These are phyloP conservation scores for Taiwanofungus camphoratus DNA, from an alignment of 1,284 basidiomycete species.

Conservation along the genomic window DNA sequence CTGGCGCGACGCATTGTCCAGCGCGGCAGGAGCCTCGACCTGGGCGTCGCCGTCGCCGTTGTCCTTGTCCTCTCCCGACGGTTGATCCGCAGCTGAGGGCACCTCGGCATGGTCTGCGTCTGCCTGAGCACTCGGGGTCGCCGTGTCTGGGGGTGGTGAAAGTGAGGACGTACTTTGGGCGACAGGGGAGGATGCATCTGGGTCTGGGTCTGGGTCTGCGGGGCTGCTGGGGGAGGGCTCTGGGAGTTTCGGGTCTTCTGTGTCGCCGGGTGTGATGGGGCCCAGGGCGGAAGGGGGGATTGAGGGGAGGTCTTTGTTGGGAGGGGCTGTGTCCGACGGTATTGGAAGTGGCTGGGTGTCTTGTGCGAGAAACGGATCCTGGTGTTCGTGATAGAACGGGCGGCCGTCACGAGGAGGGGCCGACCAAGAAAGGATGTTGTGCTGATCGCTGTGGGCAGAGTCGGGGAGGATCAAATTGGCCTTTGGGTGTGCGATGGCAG, in stretches of 20 bases:
- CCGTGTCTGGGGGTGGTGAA: constrained; percentile 27
- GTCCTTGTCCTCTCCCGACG: constrained; percentile 15
- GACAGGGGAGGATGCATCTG: constrained; percentile 23
- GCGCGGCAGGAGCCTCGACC: too few relatives aligned
- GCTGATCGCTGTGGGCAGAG: constrained; percentile 32
- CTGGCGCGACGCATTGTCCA: constrained; percentile 38
- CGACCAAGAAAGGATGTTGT: constrained; percentile 38
- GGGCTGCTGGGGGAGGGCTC: constrained; percentile 21
- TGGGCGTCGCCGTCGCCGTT: constrained; percentile 7
- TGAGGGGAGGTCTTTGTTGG: constrained; percentile 7
- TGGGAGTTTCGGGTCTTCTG: constrained; percentile 19
- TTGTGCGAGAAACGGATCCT: constrained; percentile 24
- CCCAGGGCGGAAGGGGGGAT: constrained; percentile 10
- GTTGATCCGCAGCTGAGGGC: constrained; percentile 8
- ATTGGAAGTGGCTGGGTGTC: constrained; percentile 20
- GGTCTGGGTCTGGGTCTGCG: too few relatives aligned
- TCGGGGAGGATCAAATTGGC: constrained; percentile 42
- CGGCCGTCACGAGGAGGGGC: constrained; percentile 28
- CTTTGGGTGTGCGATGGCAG: constrained; percentile 36
- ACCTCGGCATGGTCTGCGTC: constrained; percentile 25
- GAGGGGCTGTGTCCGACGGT: constrained; percentile 19
- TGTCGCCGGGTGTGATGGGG: constrained; percentile 24
- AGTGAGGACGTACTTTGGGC: constrained; percentile 26
- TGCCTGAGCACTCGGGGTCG: constrained; percentile 22
- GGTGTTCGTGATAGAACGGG: constrained; percentile 26